These are phyloP conservation scores for Penicillium glabrum DNA, from an alignment of 2,329 filamentous ascomycete species.

Conservation along the genomic window DNA sequence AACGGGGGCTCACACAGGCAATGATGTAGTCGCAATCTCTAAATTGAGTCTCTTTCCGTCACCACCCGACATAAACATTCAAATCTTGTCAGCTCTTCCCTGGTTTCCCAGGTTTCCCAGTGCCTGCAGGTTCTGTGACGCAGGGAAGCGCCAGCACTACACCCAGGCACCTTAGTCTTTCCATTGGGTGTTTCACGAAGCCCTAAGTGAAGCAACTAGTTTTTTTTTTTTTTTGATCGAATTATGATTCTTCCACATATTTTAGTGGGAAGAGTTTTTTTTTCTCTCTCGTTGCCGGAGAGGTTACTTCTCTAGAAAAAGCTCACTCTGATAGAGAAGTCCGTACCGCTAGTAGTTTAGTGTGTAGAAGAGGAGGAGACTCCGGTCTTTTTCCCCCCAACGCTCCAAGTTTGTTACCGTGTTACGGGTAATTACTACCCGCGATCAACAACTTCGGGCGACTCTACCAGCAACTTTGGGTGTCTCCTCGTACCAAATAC, in stretches of 20 bases:
- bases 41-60: background rate
- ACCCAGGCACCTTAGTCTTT: background rate
- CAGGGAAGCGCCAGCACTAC: background rate
- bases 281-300: no score
- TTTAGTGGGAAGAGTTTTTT: no score
- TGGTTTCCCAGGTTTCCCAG: background rate
- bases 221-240: background rate
- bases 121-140: constrained; percentile 1
- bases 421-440: constrained; percentile 6
- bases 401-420: background rate
- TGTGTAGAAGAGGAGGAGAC: background rate
- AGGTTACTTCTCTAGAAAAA: background rate
- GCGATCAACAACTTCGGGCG: constrained; percentile 8
- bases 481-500: constrained; percentile 20
- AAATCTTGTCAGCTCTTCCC: background rate
- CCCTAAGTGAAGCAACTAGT: background rate
- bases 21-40: background rate
- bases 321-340: background rate
- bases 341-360: background rate
- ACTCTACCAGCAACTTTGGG: background rate
- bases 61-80: background rate
- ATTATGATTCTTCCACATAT: background rate
- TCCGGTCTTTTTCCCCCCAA: background rate
- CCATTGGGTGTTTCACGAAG: constrained; percentile 1
- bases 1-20: background rate